Evolutionary conservation across 345 rosid species (phyloP).

Genomic region (Hypericum androsaemum): DNA sequence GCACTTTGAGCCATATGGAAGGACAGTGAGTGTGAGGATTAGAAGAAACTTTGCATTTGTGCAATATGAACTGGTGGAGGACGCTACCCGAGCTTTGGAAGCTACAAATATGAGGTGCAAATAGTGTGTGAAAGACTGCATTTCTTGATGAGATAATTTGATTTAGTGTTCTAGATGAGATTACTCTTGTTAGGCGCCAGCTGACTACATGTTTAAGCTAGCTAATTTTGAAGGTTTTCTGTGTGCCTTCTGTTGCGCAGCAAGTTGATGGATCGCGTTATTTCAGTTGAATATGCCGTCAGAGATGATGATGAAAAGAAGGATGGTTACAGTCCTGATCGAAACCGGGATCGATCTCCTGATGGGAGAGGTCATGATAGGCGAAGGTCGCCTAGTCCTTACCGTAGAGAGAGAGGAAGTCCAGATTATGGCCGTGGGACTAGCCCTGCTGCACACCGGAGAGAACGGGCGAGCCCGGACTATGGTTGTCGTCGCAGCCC

Average conservation of each 20-base stretch:
- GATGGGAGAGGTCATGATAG: constrained; percentile 44
- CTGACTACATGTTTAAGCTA: no score
- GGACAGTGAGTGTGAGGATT: constrained; percentile 76
- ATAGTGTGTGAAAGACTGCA: no score
- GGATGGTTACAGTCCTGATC: not conserved
- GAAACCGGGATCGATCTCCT: not conserved
- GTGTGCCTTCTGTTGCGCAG: not conserved
- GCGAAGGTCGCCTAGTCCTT: constrained; percentile 76
- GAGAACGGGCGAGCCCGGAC: constrained; percentile 67
- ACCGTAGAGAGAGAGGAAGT: constrained; percentile 73
- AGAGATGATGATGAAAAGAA: not conserved
- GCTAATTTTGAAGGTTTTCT: no score
- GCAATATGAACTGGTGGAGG: constrained; percentile 80
- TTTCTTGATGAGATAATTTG: no score
- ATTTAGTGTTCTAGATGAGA: no score
- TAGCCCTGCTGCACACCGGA: constrained; percentile 45
- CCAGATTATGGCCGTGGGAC: constrained; percentile 89
- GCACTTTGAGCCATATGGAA: constrained; percentile 92
- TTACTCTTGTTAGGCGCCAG: no score
- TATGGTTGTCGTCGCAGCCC: constrained; percentile 61
- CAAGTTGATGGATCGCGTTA: constrained; percentile 1
- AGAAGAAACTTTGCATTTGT: constrained; percentile 95
- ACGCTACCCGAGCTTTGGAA: constrained; percentile 78
- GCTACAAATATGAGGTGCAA: constrained; percentile 63
- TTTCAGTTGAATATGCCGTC: not conserved